These are phyloP conservation scores for Scutellaria baicalensis DNA, from an alignment of 257 asterid genomes.

Conservation along the genomic window DNA sequence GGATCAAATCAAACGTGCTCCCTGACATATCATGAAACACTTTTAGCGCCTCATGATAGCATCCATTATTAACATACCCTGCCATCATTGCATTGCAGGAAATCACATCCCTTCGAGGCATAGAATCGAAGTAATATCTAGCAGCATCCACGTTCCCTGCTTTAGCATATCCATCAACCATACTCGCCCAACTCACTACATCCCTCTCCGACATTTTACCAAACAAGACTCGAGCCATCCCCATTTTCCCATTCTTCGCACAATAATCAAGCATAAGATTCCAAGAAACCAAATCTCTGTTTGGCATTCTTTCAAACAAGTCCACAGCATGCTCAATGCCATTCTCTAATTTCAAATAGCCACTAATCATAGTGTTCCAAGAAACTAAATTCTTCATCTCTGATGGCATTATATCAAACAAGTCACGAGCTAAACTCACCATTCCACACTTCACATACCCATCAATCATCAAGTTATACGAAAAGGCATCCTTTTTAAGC, in stretches of 20 bases:
- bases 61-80: conserved; percentile 59
- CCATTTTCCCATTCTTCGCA: conserved; percentile 51
- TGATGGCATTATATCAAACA: conserved; percentile 52
- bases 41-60: conserved; percentile 48
- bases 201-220: conserved; percentile 56
- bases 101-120: conserved; percentile 72
- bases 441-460: conserved; percentile 72
- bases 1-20: conserved; percentile 29
- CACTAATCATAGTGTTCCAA: conserved; percentile 79
- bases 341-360: conserved; percentile 37
- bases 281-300: conserved; percentile 80
- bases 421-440: conserved; percentile 50
- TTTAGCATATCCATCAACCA: conserved; percentile 74
- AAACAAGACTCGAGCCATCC: conserved; percentile 46
- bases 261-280: conserved; percentile 73
- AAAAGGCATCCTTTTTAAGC: conserved; percentile 46
- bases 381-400: conserved; percentile 55
- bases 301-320: conserved; percentile 56
- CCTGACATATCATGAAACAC: conserved; percentile 55
- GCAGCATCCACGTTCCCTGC: conserved; percentile 51
- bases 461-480: conserved; percentile 77
- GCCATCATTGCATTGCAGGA: conserved; percentile 91
- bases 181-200: conserved; percentile 68
- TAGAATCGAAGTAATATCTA: conserved; percentile 53
- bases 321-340: conserved; percentile 43